These are phyloP conservation scores for Pseudophaeomoniella oleicola DNA, from an alignment of 2,329 filamentous ascomycete species.

Conservation along the genomic window DNA sequence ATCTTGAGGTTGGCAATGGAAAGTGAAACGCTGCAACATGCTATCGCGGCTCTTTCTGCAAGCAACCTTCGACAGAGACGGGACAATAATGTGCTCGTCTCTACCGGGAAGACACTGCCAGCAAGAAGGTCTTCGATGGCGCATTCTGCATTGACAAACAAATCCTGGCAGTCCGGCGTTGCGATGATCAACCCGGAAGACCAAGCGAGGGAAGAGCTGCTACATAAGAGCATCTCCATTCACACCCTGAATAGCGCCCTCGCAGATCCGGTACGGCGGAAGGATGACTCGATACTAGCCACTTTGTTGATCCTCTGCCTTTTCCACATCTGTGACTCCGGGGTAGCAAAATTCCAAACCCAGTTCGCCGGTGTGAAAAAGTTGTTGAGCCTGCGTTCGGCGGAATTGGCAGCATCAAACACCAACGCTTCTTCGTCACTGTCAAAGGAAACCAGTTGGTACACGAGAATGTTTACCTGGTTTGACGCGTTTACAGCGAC, in stretches of 20 bases:
- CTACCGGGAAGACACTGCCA: slow-evolving; percentile 36
- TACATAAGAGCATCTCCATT: slow-evolving; percentile 74
- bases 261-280: slow-evolving; percentile 57
- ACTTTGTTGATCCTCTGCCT: slow-evolving; percentile 79
- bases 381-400: slow-evolving; percentile 62
- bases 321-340: slow-evolving; percentile 86
- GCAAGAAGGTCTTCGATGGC: slow-evolving; percentile 33
- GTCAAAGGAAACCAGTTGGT: slow-evolving; percentile 61
- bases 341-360: slow-evolving; percentile 81
- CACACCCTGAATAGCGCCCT: slow-evolving; percentile 72
- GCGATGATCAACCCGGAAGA: slow-evolving; percentile 37
- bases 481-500: slow-evolving; percentile 87
- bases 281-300: slow-evolving; percentile 74
- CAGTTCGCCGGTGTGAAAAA: slow-evolving; percentile 90
- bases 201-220: slow-evolving; percentile 60
- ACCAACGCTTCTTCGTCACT: not conserved
- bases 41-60: slow-evolving; percentile 74
- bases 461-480: slow-evolving; percentile 85
- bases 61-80: slow-evolving; percentile 80
- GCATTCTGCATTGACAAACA: slow-evolving; percentile 26
- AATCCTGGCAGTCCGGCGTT: slow-evolving; percentile 18
- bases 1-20: slow-evolving; percentile 62
- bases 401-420: slow-evolving; percentile 38
- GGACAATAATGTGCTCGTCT: slow-evolving; percentile 35
- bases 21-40: slow-evolving; percentile 77